Conservation (phyloP, 2,329 filamentous ascomycete genomes). For the Calonectria crousiana region DNA sequence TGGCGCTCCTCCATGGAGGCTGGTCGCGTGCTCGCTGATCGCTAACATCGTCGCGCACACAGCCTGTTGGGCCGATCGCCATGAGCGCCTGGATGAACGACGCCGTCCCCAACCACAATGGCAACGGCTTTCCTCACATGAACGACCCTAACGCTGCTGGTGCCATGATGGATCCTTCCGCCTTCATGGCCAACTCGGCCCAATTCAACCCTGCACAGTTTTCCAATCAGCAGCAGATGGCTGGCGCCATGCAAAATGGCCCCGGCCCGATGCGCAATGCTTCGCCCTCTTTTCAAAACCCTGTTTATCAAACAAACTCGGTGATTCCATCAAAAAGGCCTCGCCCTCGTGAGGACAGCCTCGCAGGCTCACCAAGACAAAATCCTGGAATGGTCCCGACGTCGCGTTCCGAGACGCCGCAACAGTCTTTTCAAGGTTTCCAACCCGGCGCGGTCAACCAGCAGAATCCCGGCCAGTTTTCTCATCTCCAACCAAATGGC, state of each 20-base stretch:
- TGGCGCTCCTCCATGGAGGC: conserved; percentile 56
- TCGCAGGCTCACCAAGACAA: conserved; percentile 84
- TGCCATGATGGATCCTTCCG: conserved; percentile 74
- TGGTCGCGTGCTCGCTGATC: conserved; percentile 54
- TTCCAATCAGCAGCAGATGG: conserved; percentile 66
- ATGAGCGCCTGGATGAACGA: conserved; percentile 83
- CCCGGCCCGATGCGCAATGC: conserved; percentile 84
- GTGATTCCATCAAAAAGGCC: conserved; percentile 92
- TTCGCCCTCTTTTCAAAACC: conserved; percentile 81
- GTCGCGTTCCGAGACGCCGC: conserved; percentile 93
- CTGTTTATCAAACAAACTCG: conserved; percentile 85
- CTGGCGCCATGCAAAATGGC: conserved; percentile 79
- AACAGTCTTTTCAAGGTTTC: conserved; percentile 78
- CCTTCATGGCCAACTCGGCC: conserved; percentile 70
- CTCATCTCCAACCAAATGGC: conserved; percentile 84
- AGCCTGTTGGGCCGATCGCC: conserved; percentile 63
- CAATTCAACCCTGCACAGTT: conserved; percentile 74
- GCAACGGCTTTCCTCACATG: conserved; percentile 75
- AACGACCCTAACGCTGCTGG: conserved; percentile 69
- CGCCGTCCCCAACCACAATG: conserved; percentile 77
- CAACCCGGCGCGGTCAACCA: conserved; percentile 73
- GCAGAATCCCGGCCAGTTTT: conserved; percentile 76
- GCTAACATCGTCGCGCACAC: conserved; percentile 58
- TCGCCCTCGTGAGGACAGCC: conserved; percentile 84
- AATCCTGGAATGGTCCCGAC: conserved; percentile 79